Base-by-base conservation (phyloP, 2,329 filamentous ascomycete genomes). In the Aspergillus sojae region DNA sequence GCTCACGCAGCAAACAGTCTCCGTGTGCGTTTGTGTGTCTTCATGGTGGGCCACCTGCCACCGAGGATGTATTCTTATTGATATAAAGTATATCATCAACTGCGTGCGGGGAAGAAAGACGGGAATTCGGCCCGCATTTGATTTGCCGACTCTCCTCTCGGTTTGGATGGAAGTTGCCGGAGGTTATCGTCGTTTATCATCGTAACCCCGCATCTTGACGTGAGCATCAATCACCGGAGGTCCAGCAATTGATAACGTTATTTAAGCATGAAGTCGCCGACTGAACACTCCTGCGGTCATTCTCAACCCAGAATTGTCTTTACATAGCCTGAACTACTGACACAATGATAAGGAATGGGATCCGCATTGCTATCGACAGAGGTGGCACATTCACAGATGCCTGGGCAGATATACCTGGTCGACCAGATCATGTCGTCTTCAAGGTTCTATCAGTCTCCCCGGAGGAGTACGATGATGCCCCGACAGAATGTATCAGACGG, bases 371-470 rank as follows among this genome's bases (percentile, higher is more conserved):
- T 3, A 58, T 58, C 56, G 70, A 71, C 52, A 65, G 68, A 26
- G 86, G 93, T 73, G 66, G 66, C 19, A 68, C 66, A n/a, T 68
- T 68, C 28, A 66, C 64, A 21, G 66, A 68, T 57, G 26, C 56
- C 53, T 34, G 36, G 43, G 23, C 56, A 1, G 43, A 43, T 12
- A 34, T 58, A 9, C 56, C 56, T 12, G 56, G 56, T 6, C 36
- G 41, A 12, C 26, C 36, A 46, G 48, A 57, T 5, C 90, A 94
- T 75, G 85, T 92, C 55, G 83, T 94, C 58, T 91, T 94, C 78
- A 94, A 94, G 79, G 86, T 96, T 4, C 86, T 96, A 23, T 95
- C 92, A 1, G 91, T 93, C 69, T 93, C 96, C 75, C 93, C 93
- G 3, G 85, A 88, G 61, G 96, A 96, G 81, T 96, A 96, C 80